A percentile compares a stretch with the other conserved stretches of the same genome.
Evolutionary conservation across 345 rosid genomes (phyloP).

Genomic region (Salix koriyanagi): DNA sequence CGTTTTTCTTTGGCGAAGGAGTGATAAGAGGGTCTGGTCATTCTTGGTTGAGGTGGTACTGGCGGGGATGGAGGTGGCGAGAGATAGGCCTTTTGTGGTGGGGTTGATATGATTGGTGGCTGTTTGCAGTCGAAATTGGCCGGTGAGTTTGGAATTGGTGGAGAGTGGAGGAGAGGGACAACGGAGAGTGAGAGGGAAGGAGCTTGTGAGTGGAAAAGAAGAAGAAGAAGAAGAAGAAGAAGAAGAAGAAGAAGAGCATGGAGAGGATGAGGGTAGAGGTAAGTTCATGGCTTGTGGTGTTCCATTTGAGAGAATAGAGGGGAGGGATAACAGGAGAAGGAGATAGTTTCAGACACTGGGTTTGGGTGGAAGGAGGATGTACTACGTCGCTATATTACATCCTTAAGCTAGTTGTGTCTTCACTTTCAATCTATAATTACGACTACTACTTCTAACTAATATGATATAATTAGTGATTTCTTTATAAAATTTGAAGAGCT

Average conservation of each 20-base stretch:
- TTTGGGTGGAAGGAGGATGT: conserved; percentile 38
- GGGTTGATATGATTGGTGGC: conserved; percentile 22
- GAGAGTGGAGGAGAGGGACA: conserved; percentile 23
- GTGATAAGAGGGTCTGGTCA: conserved; percentile 62
- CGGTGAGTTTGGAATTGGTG: conserved; percentile 17
- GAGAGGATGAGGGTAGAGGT: conserved; percentile 11
- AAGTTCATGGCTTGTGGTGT: conserved; percentile 50
- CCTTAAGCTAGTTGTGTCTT: conserved; percentile 12
- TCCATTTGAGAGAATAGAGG: conserved; percentile 32
- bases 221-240: conserved; percentile 26
- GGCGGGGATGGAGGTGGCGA: conserved; percentile 1
- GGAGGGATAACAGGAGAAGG: background rate
- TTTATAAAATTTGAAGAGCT: no score
- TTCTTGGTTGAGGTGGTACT: conserved; percentile 9
- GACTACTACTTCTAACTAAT: no score
- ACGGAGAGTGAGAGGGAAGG: conserved; percentile 20
- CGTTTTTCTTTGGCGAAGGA: conserved; percentile 72
- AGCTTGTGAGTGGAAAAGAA: conserved; percentile 3
- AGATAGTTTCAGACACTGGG: conserved; percentile 2
- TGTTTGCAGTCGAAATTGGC: conserved; percentile 25
- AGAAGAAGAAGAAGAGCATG: conserved; percentile 26
- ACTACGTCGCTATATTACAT: conserved; percentile 43
- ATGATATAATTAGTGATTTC: no score
- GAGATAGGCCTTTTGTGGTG: conserved; percentile 28
- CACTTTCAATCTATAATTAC: no score